A percentile compares a stretch with the other conserved stretches of the same genome.
Conservation (phyloP, 345 rosid genomes). For the Aquilaria malaccensis region DNA sequence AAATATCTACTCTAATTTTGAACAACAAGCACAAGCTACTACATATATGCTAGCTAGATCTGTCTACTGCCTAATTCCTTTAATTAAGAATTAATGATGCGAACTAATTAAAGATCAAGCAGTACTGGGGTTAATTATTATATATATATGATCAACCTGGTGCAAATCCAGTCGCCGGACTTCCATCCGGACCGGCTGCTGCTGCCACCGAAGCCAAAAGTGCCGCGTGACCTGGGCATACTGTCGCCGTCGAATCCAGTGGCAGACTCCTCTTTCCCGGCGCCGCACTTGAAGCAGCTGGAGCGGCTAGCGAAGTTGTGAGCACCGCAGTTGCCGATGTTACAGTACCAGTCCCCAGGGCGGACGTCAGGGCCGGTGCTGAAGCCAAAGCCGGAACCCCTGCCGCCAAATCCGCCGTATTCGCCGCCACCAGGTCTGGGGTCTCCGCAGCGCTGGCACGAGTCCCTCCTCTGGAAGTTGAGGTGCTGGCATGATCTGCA, state of each 20-base stretch:
- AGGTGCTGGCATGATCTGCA: slow-evolving; percentile 78
- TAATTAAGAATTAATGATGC: too few species aligned
- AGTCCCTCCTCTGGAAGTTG: slow-evolving; percentile 78
- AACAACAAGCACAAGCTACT: too few species aligned
- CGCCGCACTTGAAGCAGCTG: slow-evolving; percentile 64
- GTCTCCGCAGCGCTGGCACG: slow-evolving; percentile 75
- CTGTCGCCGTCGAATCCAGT: slow-evolving; percentile 22
- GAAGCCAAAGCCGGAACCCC: slow-evolving; percentile 36
- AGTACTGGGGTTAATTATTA: too few species aligned
- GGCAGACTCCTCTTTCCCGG: slow-evolving; percentile 37
- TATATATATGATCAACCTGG: slow-evolving; percentile 27
- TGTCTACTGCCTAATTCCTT: too few species aligned
- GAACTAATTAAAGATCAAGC: too few species aligned
- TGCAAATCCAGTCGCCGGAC: slow-evolving; percentile 80
- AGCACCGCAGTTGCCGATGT: slow-evolving; percentile 48
- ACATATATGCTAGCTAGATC: too few species aligned
- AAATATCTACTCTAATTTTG: too few species aligned
- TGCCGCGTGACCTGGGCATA: slow-evolving; percentile 29
- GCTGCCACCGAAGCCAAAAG: slow-evolving; percentile 30
- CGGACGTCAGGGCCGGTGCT: slow-evolving; percentile 67
- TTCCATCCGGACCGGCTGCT: slow-evolving; percentile 62
- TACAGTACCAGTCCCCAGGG: slow-evolving; percentile 87
- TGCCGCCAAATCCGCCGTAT: slow-evolving; percentile 30
- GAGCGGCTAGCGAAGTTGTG: slow-evolving; percentile 76
- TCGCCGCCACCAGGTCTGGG: slow-evolving; percentile 27